These are phyloP conservation scores for Rhinocladiella similis DNA, from an alignment of 2,329 filamentous ascomycete species.

Conservation along the genomic window DNA sequence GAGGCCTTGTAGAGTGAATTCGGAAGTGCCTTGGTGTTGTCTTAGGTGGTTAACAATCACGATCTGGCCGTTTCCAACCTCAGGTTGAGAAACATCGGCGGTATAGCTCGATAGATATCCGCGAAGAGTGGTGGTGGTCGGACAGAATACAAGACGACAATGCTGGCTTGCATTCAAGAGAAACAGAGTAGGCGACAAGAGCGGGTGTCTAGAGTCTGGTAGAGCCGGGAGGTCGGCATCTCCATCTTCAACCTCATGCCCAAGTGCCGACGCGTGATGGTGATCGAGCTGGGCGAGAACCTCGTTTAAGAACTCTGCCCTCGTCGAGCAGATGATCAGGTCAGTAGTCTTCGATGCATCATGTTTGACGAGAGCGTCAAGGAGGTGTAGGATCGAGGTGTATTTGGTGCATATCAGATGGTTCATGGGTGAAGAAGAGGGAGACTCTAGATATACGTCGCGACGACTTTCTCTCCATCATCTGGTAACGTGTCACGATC, in stretches of 20 bases:
- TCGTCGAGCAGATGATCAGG: slow-evolving; percentile 69
- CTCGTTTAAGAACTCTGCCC: slow-evolving; percentile 63
- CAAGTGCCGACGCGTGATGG: slow-evolving; percentile 12
- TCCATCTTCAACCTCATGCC: slow-evolving; percentile 2
- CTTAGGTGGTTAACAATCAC: slow-evolving; percentile 43
- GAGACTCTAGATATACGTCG: neutral
- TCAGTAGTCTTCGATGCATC: slow-evolving; percentile 60
- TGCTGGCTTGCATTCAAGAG: slow-evolving; percentile 68
- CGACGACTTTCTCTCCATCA: neutral
- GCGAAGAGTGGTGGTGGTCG: slow-evolving; percentile 74
- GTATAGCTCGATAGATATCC: slow-evolving; percentile 64
- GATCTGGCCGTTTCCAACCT: slow-evolving; percentile 31
- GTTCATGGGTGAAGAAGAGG: slow-evolving; percentile 5
- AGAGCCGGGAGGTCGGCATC: too few species aligned
- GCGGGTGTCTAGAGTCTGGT: slow-evolving; percentile 34
- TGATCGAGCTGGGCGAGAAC: slow-evolving; percentile 53
- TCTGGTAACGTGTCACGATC: neutral
- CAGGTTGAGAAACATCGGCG: slow-evolving; percentile 39
- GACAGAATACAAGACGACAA: slow-evolving; percentile 70
- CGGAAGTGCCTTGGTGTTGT: slow-evolving; percentile 43
- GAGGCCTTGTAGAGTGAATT: slow-evolving; percentile 51
- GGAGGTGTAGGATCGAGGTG: slow-evolving; percentile 54
- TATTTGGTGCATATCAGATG: slow-evolving; percentile 31
- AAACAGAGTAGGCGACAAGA: slow-evolving; percentile 66
- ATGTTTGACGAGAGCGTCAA: slow-evolving; percentile 61